phyloP scores from a whole-genome alignment of 2,329 filamentous ascomycete genomes.

The Beauveria scarabaeidicola region DNA sequence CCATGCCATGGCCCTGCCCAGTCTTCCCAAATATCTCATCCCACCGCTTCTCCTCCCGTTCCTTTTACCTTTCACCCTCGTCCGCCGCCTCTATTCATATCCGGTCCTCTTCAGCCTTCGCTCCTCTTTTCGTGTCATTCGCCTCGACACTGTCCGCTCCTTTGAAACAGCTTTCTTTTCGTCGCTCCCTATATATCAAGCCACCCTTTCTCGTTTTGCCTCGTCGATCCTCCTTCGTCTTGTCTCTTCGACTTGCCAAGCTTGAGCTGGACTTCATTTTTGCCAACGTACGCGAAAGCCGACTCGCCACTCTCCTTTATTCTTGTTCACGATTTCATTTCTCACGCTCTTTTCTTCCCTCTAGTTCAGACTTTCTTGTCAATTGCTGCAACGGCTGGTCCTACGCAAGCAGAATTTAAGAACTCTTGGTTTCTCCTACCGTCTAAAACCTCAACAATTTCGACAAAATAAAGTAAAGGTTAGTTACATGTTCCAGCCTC shows the following conservation, averaged over 20 bases:
- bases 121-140: constrained; percentile 11
- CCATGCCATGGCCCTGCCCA: not conserved
- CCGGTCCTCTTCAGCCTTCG: constrained; percentile 6
- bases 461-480: constrained; percentile 6
- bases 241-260: constrained; percentile 1
- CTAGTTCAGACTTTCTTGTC: constrained; percentile 6
- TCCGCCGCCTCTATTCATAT: constrained; percentile 8
- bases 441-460: constrained; percentile 1
- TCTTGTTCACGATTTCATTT: not conserved
- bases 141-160: constrained; percentile 13
- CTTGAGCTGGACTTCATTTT: constrained; percentile 5
- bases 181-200: constrained; percentile 12
- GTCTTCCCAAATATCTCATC: constrained; percentile 1
- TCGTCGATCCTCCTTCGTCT: not conserved
- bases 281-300: constrained; percentile 12
- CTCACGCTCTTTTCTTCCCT: constrained; percentile 8
- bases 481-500: not conserved
- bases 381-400: constrained; percentile 12
- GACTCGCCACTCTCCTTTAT: constrained; percentile 4
- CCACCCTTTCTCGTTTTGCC: constrained; percentile 1
- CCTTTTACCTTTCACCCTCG: constrained; percentile 3
- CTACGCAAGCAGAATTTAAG: constrained; percentile 11
- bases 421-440: constrained; percentile 2
- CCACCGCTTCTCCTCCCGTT: constrained; percentile 5
- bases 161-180: constrained; percentile 12